These are phyloP conservation scores for Suillus bovinus DNA, from an alignment of 768 basidiomycete genomes.

Conservation along the genomic window DNA sequence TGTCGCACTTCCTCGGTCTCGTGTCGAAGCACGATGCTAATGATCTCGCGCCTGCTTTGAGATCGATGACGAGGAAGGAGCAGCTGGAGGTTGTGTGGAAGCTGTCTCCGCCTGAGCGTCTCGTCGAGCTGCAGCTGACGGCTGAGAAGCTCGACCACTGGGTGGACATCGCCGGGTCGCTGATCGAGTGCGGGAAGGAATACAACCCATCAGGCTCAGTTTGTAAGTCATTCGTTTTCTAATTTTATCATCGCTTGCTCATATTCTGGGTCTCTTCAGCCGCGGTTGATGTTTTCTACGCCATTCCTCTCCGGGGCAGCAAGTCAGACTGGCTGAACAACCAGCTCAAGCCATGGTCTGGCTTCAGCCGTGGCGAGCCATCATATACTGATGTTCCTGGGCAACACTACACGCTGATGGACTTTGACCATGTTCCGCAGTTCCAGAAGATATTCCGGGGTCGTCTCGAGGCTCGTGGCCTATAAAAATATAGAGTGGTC, in stretches of 20 bases:
- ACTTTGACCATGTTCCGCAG: slow-evolving; percentile 30
- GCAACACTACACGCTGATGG: slow-evolving; percentile 32
- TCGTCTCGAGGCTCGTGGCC: slow-evolving; percentile 26
- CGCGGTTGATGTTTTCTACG: slow-evolving; percentile 28
- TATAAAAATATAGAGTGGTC: no score
- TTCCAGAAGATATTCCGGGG: slow-evolving; percentile 32
- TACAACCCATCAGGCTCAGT: slow-evolving; percentile 29
- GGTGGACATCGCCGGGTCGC: slow-evolving; percentile 30
- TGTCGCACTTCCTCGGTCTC: slow-evolving; percentile 43
- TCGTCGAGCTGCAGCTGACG: slow-evolving; percentile 30
- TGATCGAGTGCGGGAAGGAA: slow-evolving; percentile 30
- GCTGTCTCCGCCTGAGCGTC: slow-evolving; percentile 28
- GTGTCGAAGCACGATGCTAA: slow-evolving; percentile 26
- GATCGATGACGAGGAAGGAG: slow-evolving; percentile 21
- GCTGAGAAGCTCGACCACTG: slow-evolving; percentile 27
- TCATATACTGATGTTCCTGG: slow-evolving; percentile 28
- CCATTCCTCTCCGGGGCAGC: slow-evolving; percentile 28
- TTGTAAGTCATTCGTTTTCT: slow-evolving; percentile 19
- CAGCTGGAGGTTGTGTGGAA: slow-evolving; percentile 29
- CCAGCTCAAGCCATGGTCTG: slow-evolving; percentile 28
- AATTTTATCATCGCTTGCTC: background rate
- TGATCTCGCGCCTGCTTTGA: slow-evolving; percentile 21
- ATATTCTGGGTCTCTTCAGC: slow-evolving; percentile 16
- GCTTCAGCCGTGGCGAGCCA: slow-evolving; percentile 25
- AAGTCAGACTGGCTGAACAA: slow-evolving; percentile 32